Evolutionary conservation across 495 filamentous ascomycete genomes (phyloP), one percentile per base, ranked within the genome.

Genomic region (Penicillium steckii): DNA sequence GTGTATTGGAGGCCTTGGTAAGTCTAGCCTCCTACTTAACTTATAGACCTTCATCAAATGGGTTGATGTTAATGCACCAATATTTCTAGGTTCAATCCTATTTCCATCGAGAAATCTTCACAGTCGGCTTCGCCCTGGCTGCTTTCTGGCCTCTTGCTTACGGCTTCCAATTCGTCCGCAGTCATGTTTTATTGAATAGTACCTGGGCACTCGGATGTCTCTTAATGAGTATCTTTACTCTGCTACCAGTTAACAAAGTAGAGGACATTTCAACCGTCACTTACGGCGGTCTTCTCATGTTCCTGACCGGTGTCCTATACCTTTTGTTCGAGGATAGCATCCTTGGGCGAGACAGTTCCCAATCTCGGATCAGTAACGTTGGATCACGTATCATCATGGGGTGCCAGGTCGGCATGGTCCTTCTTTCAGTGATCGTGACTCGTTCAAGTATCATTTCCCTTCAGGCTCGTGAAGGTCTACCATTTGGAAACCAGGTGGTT

Each of bases 181-280:
- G 77, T 25, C 86, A 97, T 64, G 62, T 64, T 9, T 50, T 77
- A 8, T 76, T 96, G n/a, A 78, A 78, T 46, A 72, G 67, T 2
- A 85, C 83, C 3, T 99, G 95, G 95, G 77, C 80, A 9, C 61
- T 87, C 21, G 85, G 86, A 9, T 96, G 91, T 65, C 45, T 80
- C 2, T 66, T 86, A 5, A 97, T 97, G 92, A 92, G 91, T 61
- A 77, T 80, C 19, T 99, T 99, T 60, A 97, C 95, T 17, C 68
- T 97, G 19, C 76, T 99, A 12, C 88, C 91, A 5, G 95, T 86
- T 0, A 82, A 87, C 58, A 99, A 97, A 62, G 74, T 82, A 1
- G 95, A 99, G 66, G 78, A 88, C 66, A 62, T 89, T 15, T 79
- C 66, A 55, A 73, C 90, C 42, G 95, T 96, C 61, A 74, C 91